Base-by-base conservation (phyloP, 2,329 filamentous ascomycete genomes). In the Botrytis galanthina region DNA sequence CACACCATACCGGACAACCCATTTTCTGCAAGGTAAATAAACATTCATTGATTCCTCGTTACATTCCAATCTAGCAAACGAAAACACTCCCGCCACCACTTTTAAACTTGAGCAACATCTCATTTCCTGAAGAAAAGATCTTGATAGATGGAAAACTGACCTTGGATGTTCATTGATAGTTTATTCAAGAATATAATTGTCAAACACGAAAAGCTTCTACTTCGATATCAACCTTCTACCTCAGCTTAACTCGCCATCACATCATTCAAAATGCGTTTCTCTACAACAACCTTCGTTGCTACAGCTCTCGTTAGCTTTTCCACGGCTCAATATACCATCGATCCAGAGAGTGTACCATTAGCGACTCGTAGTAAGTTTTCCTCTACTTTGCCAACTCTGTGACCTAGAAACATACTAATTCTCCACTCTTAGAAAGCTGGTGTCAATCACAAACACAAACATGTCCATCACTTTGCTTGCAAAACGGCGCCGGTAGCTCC, bases 381-480 rank as follows among this genome's bases (percentile, higher is more conserved):
- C 44, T 44, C 4, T 37, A 22, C 26, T 44, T 20, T 35, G 12
- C 46, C 3, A 4, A 1, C 5, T 59, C 22, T 35, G 7, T 26
- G 35, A 32, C 22, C 20, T 4, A 26, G 62, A 39, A 46, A 48
- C 16, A 68, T 68, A 26, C 72, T 72, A 42, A 71, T 44, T 35
- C 82, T 35, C 77, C n/a, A 67, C 60, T 5, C 10, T 32, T 73
- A 90, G 88, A 86, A 74, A 79, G 80, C 18, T 95, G 92, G 92
- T 95, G 92, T 82, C 74, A 81, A 39, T 85, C 86, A 77, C 89
- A 94, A 83, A 84, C 80, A 76, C 85, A 85, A 78, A 86, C 88
- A 71, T 95, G 92, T 83, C 92, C 91, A 20, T 82, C 90, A 76
- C 92, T 95, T 82, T 95, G 92, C 86, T 83, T 88, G 69, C 90